Evolutionary conservation across 768 basidiomycete genomes (phyloP), one percentile per base, ranked within the genome.

Genomic region (Lactifluus pinguis): DNA sequence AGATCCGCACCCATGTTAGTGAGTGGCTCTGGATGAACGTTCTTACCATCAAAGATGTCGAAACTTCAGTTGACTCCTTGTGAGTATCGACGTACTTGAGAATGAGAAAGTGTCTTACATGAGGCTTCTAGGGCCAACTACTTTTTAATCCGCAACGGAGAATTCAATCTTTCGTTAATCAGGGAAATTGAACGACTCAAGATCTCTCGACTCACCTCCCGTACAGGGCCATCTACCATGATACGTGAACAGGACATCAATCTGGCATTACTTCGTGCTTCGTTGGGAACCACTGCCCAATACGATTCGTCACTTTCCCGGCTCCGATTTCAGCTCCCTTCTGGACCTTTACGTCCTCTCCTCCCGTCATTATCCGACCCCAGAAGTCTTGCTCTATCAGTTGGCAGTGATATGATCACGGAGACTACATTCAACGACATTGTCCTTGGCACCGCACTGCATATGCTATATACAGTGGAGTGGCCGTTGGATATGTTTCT

Each of bases 1-100:
- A 86, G 61, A 89, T 94, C 41, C 76, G 92, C 60, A 86, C 80
- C 1, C 85, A 87, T 59, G 82, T 95, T 53, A 89, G 92, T 69
- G 94, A 97, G 76, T 97, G 93, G 92, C 76, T 97, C 1, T 97
- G 93, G 94, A 72, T 84, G 25, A 92, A 94, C 68, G 86, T 95
- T 41, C 76, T 97, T 54, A 95, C 92, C 2, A 80, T 80, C 67
- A 81, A 83, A 66, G 91, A 93, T 63, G 86, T 95, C 0, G 85
- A 88, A 64, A 87, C 87, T 25, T 87, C 92, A 0, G 83, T 95
- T 19, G 84, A 93, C 66, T 88, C 90, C 13, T 70, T 95, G 92
- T 93, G 72, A 70, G 89, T 74, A 0, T 47, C 42, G 42, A 11
- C 39, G 49, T 44, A 49, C 29, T 25, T 55, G 25, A 57, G 15